Evolutionary conservation across 164 flowering plant genomes (phyloP).

Genomic region (Nymphaea colorata): DNA sequence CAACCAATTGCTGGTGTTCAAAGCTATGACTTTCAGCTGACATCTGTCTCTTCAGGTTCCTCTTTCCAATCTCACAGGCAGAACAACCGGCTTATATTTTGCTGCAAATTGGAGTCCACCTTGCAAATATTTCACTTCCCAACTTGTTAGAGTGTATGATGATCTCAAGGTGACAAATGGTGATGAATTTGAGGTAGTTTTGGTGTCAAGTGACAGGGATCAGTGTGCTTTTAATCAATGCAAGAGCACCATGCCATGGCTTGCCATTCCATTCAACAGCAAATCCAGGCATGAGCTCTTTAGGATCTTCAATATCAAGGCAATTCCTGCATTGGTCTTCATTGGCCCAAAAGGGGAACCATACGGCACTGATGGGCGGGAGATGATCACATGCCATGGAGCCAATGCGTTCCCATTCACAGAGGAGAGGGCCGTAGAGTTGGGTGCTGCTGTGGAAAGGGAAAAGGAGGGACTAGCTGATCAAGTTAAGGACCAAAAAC

Average conservation of each 20-base stretch:
- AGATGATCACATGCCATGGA: conserved; percentile 36
- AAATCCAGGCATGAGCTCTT: conserved; percentile 34
- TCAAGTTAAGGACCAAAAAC: conserved; percentile 35
- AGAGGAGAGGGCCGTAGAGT: conserved; percentile 25
- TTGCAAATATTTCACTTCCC: conserved; percentile 32
- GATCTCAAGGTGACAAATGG: conserved; percentile 12
- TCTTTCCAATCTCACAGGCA: conserved; percentile 34
- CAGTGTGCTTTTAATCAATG: conserved; percentile 30
- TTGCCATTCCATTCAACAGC: conserved; percentile 42
- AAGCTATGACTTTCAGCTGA: too few species aligned
- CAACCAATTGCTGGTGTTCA: too few species aligned
- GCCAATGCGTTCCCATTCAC: conserved; percentile 51
- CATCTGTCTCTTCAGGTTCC: conserved; percentile 18
- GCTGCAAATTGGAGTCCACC: conserved; percentile 62
- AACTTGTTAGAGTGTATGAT: conserved; percentile 31
- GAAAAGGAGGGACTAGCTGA: conserved; percentile 37
- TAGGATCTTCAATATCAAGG: conserved; percentile 42
- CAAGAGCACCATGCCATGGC: conserved; percentile 48
- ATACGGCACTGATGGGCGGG: conserved; percentile 35
- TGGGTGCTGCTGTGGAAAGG: conserved; percentile 24
- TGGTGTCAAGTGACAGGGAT: conserved; percentile 43
- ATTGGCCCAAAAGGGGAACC: conserved; percentile 44
- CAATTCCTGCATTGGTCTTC: conserved; percentile 37
- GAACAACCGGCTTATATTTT: conserved; percentile 52
- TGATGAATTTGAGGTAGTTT: conserved; percentile 25